Evolutionary conservation across 228 moss, liverwort and hornwort species (phyloP).

Genomic region (Sphagnum magellanicum): DNA sequence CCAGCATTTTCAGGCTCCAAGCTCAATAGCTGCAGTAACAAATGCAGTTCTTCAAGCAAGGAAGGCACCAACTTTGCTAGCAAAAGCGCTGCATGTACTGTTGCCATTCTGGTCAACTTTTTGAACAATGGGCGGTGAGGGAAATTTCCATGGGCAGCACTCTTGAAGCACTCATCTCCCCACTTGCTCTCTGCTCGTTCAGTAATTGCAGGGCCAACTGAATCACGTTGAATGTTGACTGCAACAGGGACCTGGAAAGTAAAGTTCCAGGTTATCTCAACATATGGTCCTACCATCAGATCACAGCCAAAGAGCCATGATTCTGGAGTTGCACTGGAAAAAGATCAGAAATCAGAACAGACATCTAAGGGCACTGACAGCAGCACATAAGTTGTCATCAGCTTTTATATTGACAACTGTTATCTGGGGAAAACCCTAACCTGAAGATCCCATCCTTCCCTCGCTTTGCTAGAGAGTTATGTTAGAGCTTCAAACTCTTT

Average conservation of each 20-base stretch:
- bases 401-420: too few species aligned
- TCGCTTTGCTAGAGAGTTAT: too few species aligned
- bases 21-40: conserved; percentile 58
- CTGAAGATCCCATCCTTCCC: too few species aligned
- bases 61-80: conserved; percentile 62
- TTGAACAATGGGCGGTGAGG: conserved; percentile 24
- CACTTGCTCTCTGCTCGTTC: conserved; percentile 18
- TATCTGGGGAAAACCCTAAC: too few species aligned
- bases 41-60: conserved; percentile 64
- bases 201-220: conserved; percentile 12
- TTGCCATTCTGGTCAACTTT: conserved; percentile 34
- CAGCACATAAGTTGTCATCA: too few species aligned
- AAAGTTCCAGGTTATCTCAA: too few species aligned
- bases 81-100: conserved; percentile 60
- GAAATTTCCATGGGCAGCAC: conserved; percentile 18
- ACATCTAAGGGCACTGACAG: too few species aligned
- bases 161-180: conserved; percentile 18
- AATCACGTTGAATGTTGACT: conserved; percentile 10
- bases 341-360: too few species aligned
- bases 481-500: too few species aligned
- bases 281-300: too few species aligned
- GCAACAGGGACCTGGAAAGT: conserved; percentile 21
- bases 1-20: conserved; percentile 36
- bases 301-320: too few species aligned
- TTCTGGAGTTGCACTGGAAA: too few species aligned